A percentile compares a stretch with the other conserved stretches of the same genome.
Evolutionary conservation across 352 stramenopile genomes (phyloP).

Genomic region (Globisporangium iwayamae): DNA sequence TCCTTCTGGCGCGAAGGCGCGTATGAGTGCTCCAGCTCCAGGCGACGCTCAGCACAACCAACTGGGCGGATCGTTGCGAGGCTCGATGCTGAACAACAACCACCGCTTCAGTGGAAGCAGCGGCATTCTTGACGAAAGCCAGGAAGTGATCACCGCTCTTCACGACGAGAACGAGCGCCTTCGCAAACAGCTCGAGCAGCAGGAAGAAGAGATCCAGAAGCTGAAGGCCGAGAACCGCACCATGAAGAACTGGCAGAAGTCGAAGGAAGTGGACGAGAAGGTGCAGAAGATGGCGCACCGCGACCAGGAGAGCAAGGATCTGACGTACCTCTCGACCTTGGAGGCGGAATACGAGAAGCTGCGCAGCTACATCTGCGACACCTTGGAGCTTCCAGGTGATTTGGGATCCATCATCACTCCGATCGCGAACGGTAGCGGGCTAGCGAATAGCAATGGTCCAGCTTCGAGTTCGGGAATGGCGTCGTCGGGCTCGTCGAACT

Average conservation of each 20-base stretch:
- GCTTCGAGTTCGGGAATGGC: neutral
- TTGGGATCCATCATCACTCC: conserved; percentile 18
- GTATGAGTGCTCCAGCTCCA: conserved; percentile 17
- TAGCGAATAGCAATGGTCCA: neutral
- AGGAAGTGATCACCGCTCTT: conserved; percentile 84
- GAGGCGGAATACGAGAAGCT: conserved; percentile 85
- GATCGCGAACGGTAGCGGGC: conserved; percentile 22
- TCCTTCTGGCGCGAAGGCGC: conserved; percentile 32
- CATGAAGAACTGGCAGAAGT: conserved; percentile 83
- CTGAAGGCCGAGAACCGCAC: conserved; percentile 76
- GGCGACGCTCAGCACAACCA: conserved; percentile 7
- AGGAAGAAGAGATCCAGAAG: conserved; percentile 72
- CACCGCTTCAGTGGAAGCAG: conserved; percentile 61
- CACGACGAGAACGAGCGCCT: conserved; percentile 82
- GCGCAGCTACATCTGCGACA: conserved; percentile 73
- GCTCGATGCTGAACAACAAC: conserved; percentile 47
- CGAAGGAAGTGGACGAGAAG: conserved; percentile 84
- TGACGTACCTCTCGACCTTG: conserved; percentile 76
- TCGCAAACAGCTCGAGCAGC: conserved; percentile 66
- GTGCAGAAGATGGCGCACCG: conserved; percentile 84
- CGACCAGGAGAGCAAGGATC: conserved; percentile 82
- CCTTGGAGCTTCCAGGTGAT: conserved; percentile 71
- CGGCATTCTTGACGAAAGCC: conserved; percentile 79
- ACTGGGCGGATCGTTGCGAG: conserved; percentile 30
- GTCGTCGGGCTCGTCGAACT: neutral